Conservation (phyloP, 2,329 filamentous ascomycete species). For the Fusarium nurragi region DNA sequence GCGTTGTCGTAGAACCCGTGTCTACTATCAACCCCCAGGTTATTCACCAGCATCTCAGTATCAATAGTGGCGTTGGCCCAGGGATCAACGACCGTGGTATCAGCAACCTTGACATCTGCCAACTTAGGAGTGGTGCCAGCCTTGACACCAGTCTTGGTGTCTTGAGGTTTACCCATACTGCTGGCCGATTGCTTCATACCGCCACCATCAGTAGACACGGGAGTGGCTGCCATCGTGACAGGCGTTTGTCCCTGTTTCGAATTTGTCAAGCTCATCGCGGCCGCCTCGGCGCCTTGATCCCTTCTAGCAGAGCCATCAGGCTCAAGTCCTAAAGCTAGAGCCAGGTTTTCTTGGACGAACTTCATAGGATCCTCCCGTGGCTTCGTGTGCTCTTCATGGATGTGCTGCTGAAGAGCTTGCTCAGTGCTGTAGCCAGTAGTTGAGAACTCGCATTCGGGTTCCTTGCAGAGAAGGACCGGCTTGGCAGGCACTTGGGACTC, state of each 20-base stretch:
- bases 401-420: conserved; percentile 62
- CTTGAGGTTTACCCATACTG: conserved; percentile 53
- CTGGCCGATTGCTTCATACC: conserved; percentile 63
- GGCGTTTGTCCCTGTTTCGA: conserved; percentile 62
- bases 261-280: conserved; percentile 53
- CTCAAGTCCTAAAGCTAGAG: conserved; percentile 61
- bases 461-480: conserved; percentile 61
- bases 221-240: conserved; percentile 55
- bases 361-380: conserved; percentile 64
- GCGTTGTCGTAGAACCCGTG: conserved; percentile 49
- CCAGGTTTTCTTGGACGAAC: conserved; percentile 62
- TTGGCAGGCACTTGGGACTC: conserved; percentile 49
- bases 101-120: conserved; percentile 44
- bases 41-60: conserved; percentile 54
- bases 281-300: conserved; percentile 47
- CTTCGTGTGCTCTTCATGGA: conserved; percentile 67
- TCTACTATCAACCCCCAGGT: conserved; percentile 48
- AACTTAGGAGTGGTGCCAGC: conserved; percentile 45
- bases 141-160: conserved; percentile 48
- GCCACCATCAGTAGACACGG: conserved; percentile 61
- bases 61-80: conserved; percentile 61
- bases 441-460: conserved; percentile 64
- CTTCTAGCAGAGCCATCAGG: conserved; percentile 57
- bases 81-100: conserved; percentile 39
- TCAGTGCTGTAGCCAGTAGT: conserved; percentile 62